Percentiles rank a stretch among this genome's conserved stretches.
These are phyloP conservation scores for Rhodotorula mucilaginosa DNA, from an alignment of 1,284 basidiomycete genomes.

Conservation along the genomic window DNA sequence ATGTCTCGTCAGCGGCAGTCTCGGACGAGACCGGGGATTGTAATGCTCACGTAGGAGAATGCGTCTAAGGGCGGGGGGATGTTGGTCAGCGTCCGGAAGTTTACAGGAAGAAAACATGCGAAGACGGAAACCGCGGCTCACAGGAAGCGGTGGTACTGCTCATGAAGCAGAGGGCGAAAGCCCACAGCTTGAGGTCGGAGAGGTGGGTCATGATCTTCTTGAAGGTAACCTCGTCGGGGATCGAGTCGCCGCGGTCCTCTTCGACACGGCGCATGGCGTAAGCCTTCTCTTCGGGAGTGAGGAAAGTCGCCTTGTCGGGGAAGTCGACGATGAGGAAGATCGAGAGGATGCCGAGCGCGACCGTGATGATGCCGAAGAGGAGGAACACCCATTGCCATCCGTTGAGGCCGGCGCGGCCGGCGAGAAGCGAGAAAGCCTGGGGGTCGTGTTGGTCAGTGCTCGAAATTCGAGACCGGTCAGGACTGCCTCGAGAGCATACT, in stretches of 20 bases:
- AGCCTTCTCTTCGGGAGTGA: slow-evolving; percentile 49
- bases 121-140: too few species aligned
- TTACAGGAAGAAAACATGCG: too few species aligned
- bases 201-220: slow-evolving; percentile 48
- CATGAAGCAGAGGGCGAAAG: slow-evolving; percentile 50
- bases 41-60: slow-evolving; percentile 28
- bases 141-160: slow-evolving; percentile 31
- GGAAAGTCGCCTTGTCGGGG: slow-evolving; percentile 54
- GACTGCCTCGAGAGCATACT: background rate
- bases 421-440: slow-evolving; percentile 45
- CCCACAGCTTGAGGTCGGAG: slow-evolving; percentile 52
- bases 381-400: slow-evolving; percentile 47
- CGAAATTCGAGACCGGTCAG: background rate
- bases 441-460: slow-evolving; percentile 19
- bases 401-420: slow-evolving; percentile 38
- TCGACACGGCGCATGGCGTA: slow-evolving; percentile 52
- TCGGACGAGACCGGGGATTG: too few species aligned
- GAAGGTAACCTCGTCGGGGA: slow-evolving; percentile 49
- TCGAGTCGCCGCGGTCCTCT: slow-evolving; percentile 52
- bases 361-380: slow-evolving; percentile 47
- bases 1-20: background rate
- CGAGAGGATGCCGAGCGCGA: slow-evolving; percentile 46
- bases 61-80: slow-evolving; percentile 10
- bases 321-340: slow-evolving; percentile 49
- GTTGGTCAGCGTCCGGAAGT: too few species aligned